Evolutionary conservation across 2,329 filamentous ascomycete genomes (phyloP), one percentile per base, ranked within the genome.

Genomic region (Emergomyces pasteurianus): DNA sequence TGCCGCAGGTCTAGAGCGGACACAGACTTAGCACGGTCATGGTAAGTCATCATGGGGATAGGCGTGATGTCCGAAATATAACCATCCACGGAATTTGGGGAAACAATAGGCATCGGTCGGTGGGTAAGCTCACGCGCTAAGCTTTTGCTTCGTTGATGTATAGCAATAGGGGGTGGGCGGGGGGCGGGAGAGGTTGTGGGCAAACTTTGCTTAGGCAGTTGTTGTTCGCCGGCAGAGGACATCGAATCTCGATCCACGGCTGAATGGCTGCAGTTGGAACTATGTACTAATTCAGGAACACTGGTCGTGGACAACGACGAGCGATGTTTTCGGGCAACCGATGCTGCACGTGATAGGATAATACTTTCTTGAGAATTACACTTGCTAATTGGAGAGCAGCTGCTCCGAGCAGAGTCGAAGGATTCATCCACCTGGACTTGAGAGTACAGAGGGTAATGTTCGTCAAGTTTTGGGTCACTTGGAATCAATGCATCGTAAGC

Each of bases 301-400:
- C 74, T 78, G 26, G 70, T 72, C 21, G 76, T 75, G 2, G 78
- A 80, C 34, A 76, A 70, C 2, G 76, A 78, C 3, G 77, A 79
- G 59, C 77, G 74, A 65, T 78, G 77, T 60, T 78, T 78, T 54
- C 76, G 75, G 46, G 72, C 74, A 60, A 77, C 73, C 0, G 76
- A 78, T n/a, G 75, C 75, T 9, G 77, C 75, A 47, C 75, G 75
- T 7, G 80, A 81, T 58, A 80, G 72, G 47, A 81, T 75, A 63
- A 82, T 77, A 67, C 80, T 83, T 67, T 83, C 80, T 61, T 82
- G 80, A 5, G 81, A 83, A 67, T 80, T 81, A 65, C 78, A 79
- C 63, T 81, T 81, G 74, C 80, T 83, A 58, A 81, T 78, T 16
- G 77, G 78, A 2, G 79, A 78, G 60, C 75, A 76, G 65, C 79